Evolutionary conservation across 805 yeast genomes (phyloP), one percentile per base, ranked within the genome.

Genomic region (Lipomyces mesembrius): DNA sequence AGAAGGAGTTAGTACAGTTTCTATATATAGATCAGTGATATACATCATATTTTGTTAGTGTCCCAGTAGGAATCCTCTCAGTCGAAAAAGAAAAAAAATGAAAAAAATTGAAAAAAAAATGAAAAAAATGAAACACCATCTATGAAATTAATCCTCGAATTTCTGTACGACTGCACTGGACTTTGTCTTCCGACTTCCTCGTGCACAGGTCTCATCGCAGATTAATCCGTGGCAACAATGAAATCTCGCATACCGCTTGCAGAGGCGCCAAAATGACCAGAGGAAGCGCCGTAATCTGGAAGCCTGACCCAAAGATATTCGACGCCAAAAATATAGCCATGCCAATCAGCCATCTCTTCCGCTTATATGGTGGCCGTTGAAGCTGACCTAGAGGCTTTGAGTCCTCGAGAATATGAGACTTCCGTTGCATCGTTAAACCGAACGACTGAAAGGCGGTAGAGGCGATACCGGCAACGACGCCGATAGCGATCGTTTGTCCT

Each of bases 281-380:
- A 0, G 97, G 97, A 54, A 92, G 80, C 1, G 97, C 89, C 0
- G 95, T 85, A 51, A 92, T 86, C 78, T 92, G 97, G 34, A 92
- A 88, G 22, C 89, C 81, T 1, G 95, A 88, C 1, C 97, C 97
- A 53, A 91, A 79, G 1, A 92, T 79, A 72, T 92, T 92, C 52
- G 96, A 87, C 3, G 84, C 74, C 32, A 92, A 82, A 75, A 92
- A 92, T 56, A 92, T 77, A 3, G 82, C 69, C 64, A 92, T 85
- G 1, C 97, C 97, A 34, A 84, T 67, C 54, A 90, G 82, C 97
- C 97, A 92, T 69, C 90, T 78, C 56, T 85, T 74, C 37, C 77
- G 72, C 61, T 77, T 66, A 65, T 76, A 83, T n/a, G 73, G 72
- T 12, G 77, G 77, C 57, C 89, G 76, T 67, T 66, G 63, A 57